Evolutionary conservation across 164 flowering plant genomes (phyloP), one percentile per base, ranked within the genome.

Genomic region (Annona cherimola): DNA sequence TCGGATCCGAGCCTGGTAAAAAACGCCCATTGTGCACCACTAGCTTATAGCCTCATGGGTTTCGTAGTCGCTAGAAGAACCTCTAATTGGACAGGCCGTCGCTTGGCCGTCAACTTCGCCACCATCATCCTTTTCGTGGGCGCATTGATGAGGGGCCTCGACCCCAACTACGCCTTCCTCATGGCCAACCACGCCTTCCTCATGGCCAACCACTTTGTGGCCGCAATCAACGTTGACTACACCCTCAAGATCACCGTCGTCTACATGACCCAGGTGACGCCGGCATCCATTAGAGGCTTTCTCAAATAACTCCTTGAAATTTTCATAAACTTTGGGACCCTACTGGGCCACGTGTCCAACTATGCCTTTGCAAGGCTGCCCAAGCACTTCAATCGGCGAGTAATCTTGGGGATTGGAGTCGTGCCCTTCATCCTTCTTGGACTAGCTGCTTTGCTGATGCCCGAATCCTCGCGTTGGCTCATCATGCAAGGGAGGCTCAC

Each of bases 391-490:
- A 74, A 84, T 3, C 90, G 97, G 97, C 81, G 97, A 41, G 11
- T 88, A 69, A 91, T 91, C 94, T 84, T 91, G 5, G 97, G 94
- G 3, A 45, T 84, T 2, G 97, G 97, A 0, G 89, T 87, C 0
- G 1, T 91, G 20, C 94, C 94, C 1, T 78, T 91, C 0, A 80
- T 85, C 2, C 42, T 87, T 4, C 45, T 91, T 0, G 89, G 76
- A 6, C 1, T 83, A 4, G 84, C 75, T 0, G 88, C 85, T 3
- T 71, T 90, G 1, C 69, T 64, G 42, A 90, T 88, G 93, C 94
- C 97, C 3, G 97, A 91, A 83, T 90, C 94, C 2, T 94, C 97
- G 0, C 85, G 94, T 39, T 90, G 94, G 94, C 88, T 91, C 2
- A 85, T 88, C 55, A 76, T 91, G 87, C 89, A 88, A 35, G 92